phyloP scores from a whole-genome alignment of 352 stramenopile genomes.

The Phytophthora sojae region DNA sequence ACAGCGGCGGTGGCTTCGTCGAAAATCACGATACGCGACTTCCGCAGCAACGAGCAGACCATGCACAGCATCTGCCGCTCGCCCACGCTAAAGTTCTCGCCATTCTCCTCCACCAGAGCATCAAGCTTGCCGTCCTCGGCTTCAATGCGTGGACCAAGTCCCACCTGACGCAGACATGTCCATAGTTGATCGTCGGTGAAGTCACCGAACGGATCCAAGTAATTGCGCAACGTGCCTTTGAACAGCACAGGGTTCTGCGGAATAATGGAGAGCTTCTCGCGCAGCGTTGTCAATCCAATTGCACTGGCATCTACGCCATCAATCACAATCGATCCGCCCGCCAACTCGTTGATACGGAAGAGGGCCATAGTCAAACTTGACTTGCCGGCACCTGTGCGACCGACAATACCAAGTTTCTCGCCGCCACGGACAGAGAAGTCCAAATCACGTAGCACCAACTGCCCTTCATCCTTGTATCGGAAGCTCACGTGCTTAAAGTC shows the following conservation, averaged over 20 bases:
- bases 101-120: constrained; percentile 89
- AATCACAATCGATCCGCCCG: constrained; percentile 82
- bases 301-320: constrained; percentile 86
- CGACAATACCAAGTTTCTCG: constrained; percentile 90
- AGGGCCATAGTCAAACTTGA: constrained; percentile 86
- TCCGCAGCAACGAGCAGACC: constrained; percentile 88
- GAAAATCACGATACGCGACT: constrained; percentile 82
- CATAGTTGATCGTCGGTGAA: constrained; percentile 82
- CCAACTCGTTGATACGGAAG: constrained; percentile 90
- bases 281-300: constrained; percentile 83
- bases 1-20: constrained; percentile 81
- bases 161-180: constrained; percentile 48
- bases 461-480: constrained; percentile 85
- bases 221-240: constrained; percentile 89
- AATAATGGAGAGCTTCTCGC: constrained; percentile 92
- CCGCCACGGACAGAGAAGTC: constrained; percentile 36
- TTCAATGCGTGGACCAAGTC: constrained; percentile 61
- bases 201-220: constrained; percentile 91
- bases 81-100: constrained; percentile 94
- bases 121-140: constrained; percentile 64
- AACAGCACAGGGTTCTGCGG: constrained; percentile 95
- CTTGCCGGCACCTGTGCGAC: constrained; percentile 90
- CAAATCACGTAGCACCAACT: constrained; percentile 51
- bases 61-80: constrained; percentile 95
- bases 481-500: constrained; percentile 88